Evolutionary conservation across 768 basidiomycete species (phyloP), one percentile per base, ranked within the genome.

Genomic region (Auriscalpium microsporum): DNA sequence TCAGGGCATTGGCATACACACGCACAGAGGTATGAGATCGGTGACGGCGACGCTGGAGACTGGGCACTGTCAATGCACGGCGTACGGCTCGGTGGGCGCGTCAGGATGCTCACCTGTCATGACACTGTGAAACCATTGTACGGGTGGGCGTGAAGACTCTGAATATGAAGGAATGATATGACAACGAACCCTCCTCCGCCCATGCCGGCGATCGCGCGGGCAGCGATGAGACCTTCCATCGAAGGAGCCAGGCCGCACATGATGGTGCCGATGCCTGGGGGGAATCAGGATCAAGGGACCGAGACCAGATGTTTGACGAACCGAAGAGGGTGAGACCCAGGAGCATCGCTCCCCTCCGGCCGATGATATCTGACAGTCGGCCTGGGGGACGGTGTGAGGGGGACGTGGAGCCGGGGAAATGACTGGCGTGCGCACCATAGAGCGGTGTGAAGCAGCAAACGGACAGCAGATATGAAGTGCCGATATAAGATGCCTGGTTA

Each of bases 401-500:
- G 28, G 46, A 56, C 52, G 59, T 59, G 60, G 55, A 63, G 62
- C 53, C 49, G 36, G 38, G 23, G 50, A 50, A 21, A 52, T 4
- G 49, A 45, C 36, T 11, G 19, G 35, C 33, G 45, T 37, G 69
- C 78, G 62, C 58, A 84, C 90, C 90, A 75, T 91, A 91, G 60
- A 92, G 71, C 56, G 91, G 93, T 19, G 92, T 92, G 69, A 94
- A 93, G 71, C 89, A 93, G 65, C 91, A 93, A 42, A 93, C 82
- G 52, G 88, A 90, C 46, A 94, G 75, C 60, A 94, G 73, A 72
- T 94, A 94, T 11, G 90, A 80, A 11, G 91, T 92, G 35, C 90
- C 94, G 56, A 96, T 84, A 69, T 94, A 94, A 1, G 88, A 88
- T 13, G 90, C 79, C 60, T 87, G 82, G 64, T 86, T 82, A 37